A percentile compares a stretch with the other conserved stretches of the same genome.
Conservation (phyloP, 2,329 filamentous ascomycete species). For the Blumeria hordei region DNA sequence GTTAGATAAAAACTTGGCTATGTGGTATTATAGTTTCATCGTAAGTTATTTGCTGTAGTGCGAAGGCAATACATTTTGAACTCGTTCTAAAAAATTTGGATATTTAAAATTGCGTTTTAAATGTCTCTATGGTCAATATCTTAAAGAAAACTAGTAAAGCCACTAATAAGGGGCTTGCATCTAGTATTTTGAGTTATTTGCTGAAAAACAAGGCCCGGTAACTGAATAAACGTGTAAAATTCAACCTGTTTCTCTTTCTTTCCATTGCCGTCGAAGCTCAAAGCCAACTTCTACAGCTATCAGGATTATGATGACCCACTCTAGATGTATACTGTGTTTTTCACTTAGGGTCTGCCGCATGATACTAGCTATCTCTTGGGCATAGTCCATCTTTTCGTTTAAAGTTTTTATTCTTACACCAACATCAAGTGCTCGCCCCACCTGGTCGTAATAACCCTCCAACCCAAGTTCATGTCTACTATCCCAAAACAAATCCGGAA, state of each 20-base stretch:
- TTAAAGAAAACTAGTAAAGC: too few relatives aligned
- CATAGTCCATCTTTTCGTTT: slow-evolving; percentile 97
- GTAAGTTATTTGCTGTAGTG: too few relatives aligned
- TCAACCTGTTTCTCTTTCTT: slow-evolving; percentile 6
- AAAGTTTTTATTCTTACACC: slow-evolving; percentile 72
- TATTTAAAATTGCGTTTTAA: too few relatives aligned
- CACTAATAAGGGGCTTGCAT: too few relatives aligned
- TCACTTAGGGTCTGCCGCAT: slow-evolving; percentile 73
- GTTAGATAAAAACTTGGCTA: too few relatives aligned
- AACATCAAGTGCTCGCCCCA: slow-evolving; percentile 74
- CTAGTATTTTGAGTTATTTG: too few relatives aligned
- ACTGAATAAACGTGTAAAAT: too few relatives aligned
- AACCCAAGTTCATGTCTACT: slow-evolving; percentile 66
- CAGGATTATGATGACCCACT: slow-evolving; percentile 87
- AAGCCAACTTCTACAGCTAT: slow-evolving; percentile 85
- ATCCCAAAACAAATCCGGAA: slow-evolving; percentile 96
- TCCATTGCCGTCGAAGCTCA: slow-evolving; percentile 38
- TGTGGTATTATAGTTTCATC: too few relatives aligned
- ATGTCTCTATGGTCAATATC: too few relatives aligned
- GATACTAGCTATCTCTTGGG: slow-evolving; percentile 79
- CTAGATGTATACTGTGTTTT: slow-evolving; percentile 65
- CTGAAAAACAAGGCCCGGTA: too few relatives aligned
- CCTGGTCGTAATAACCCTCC: slow-evolving; percentile 86
- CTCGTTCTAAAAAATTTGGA: too few relatives aligned
- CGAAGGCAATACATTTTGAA: too few relatives aligned